These are phyloP conservation scores for Oidium heveae DNA, from an alignment of 2,329 filamentous ascomycete genomes.

Conservation along the genomic window DNA sequence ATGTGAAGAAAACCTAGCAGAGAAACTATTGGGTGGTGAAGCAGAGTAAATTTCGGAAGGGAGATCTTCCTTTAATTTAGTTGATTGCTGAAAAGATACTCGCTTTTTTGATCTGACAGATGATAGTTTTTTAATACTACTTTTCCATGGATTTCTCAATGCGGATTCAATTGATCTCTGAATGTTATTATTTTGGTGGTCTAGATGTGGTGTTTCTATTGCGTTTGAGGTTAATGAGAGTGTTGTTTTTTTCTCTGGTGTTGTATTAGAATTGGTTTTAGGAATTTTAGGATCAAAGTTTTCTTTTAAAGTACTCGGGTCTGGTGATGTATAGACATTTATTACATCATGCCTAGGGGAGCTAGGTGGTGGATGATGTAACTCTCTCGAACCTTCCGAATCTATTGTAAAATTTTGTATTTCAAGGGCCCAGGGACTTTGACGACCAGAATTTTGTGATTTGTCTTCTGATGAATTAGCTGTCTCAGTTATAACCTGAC, in stretches of 20 bases:
- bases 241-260: neutral
- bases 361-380: too few relatives aligned
- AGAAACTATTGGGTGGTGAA: too few relatives aligned
- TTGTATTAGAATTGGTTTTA: too few relatives aligned
- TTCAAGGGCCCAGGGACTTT: constrained; percentile 1
- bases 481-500: neutral
- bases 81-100: neutral
- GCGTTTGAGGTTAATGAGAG: neutral
- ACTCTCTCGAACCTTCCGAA: neutral
- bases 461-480: neutral
- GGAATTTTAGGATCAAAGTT: too few relatives aligned
- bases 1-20: too few relatives aligned
- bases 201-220: neutral
- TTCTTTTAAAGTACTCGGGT: too few relatives aligned
- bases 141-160: constrained; percentile 2
- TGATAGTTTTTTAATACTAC: neutral
- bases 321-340: too few relatives aligned
- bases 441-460: neutral
- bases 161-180: neutral
- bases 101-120: neutral
- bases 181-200: neutral
- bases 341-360: too few relatives aligned
- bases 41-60: too few relatives aligned
- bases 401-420: neutral
- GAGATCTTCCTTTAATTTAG: too few relatives aligned